phyloP scores from a whole-genome alignment of 345 rosid genomes.

The Chamaenerion angustifolium region DNA sequence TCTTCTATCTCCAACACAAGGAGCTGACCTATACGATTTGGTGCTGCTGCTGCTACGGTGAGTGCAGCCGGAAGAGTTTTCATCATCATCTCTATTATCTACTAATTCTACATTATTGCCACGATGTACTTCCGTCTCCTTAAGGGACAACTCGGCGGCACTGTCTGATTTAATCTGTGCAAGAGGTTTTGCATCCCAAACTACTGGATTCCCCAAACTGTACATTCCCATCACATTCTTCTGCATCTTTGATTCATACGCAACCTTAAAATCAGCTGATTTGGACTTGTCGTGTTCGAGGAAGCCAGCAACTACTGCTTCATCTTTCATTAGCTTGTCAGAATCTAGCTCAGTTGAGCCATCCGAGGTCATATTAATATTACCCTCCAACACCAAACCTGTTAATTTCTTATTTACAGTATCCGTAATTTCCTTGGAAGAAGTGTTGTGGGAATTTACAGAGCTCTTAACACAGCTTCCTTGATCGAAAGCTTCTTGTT shows the following conservation, averaged over 20 bases:
- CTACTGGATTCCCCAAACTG: conserved; percentile 21
- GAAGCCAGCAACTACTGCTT: too few species aligned
- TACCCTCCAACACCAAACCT: too few species aligned
- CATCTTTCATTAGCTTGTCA: too few species aligned
- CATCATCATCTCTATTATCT: conserved; percentile 63
- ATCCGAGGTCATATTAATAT: too few species aligned
- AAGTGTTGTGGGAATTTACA: too few species aligned
- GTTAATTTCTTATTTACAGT: too few species aligned
- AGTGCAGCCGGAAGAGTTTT: conserved; percentile 35
- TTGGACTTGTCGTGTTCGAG: too few species aligned
- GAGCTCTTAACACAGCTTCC: too few species aligned
- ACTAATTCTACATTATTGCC: conserved; percentile 8
- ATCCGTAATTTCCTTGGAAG: too few species aligned
- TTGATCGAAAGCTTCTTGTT: conserved; percentile 19
- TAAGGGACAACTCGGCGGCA: conserved; percentile 25
- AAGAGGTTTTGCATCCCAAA: conserved; percentile 18
- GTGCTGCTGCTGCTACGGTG: conserved; percentile 25
- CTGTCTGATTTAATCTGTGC: conserved; percentile 23
- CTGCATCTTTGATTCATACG: conserved; percentile 22
- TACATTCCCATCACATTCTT: conserved; percentile 16
- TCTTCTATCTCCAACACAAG: conserved; percentile 38
- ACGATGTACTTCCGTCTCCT: neutral
- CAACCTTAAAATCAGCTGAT: conserved; percentile 6
- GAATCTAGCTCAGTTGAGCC: too few species aligned
- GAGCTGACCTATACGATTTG: conserved; percentile 41